Evolutionary conservation across 305 asterid species (phyloP).

Genomic region (Fraxinus dipetala): DNA sequence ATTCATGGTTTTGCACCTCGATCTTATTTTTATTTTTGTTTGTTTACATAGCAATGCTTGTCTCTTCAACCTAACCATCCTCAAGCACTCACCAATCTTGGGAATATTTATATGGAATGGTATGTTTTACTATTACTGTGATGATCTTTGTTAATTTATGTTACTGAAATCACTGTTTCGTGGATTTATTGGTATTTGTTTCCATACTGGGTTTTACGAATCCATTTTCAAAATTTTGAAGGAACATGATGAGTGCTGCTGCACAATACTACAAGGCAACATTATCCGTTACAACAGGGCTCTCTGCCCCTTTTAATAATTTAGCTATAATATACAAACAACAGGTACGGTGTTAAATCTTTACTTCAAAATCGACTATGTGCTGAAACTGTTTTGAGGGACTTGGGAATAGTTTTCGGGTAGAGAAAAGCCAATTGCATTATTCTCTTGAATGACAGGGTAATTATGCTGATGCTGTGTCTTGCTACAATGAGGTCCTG

Average conservation of each 20-base stretch:
- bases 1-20: slow-evolving; percentile 14
- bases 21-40: slow-evolving; percentile 24
- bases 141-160: slow-evolving; percentile 1
- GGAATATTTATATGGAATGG: slow-evolving; percentile 98
- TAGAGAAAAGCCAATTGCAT: background rate
- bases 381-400: slow-evolving; percentile 7
- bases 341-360: slow-evolving; percentile 49
- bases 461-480: slow-evolving; percentile 81
- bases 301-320: slow-evolving; percentile 94
- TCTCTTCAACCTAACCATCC: slow-evolving; percentile 93
- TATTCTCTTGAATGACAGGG: slow-evolving; percentile 58
- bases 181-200: background rate
- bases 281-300: slow-evolving; percentile 80
- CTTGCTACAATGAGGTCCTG: slow-evolving; percentile 95
- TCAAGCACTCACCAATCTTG: slow-evolving; percentile 96
- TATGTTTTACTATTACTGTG: slow-evolving; percentile 29
- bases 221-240: slow-evolving; percentile 26
- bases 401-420: slow-evolving; percentile 11
- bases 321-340: slow-evolving; percentile 92
- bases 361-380: background rate
- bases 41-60: slow-evolving; percentile 76
- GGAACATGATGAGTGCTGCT: slow-evolving; percentile 96
- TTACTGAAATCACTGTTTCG: background rate
- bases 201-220: slow-evolving; percentile 9
- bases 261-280: slow-evolving; percentile 96